Conservation (phyloP, 495 filamentous ascomycete genomes). For the Lasiosphaeria miniovina region DNA sequence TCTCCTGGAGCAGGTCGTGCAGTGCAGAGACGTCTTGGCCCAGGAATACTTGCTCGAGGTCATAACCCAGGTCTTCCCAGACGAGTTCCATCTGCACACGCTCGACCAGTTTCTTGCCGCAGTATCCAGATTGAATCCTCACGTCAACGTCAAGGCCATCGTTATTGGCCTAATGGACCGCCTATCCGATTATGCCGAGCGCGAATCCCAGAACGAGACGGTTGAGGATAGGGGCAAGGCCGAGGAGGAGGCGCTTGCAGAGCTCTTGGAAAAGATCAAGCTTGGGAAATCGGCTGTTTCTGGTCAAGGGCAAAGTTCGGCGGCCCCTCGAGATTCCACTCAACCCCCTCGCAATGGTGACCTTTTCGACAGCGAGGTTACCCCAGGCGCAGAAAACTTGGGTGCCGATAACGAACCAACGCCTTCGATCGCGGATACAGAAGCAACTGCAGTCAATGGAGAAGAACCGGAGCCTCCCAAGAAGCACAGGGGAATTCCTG, state of each 20-base stretch:
- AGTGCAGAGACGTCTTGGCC: constrained; percentile 93
- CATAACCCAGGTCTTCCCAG: constrained; percentile 97
- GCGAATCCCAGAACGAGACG: constrained; percentile 73
- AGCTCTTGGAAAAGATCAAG: constrained; percentile 72
- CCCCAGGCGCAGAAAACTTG: constrained; percentile 19
- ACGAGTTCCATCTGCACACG: constrained; percentile 96
- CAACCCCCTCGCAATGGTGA: constrained; percentile 17
- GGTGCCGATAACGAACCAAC: constrained; percentile 35
- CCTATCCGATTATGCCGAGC: constrained; percentile 84
- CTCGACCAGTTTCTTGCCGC: constrained; percentile 90
- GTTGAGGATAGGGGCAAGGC: constrained; percentile 66
- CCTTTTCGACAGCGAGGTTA: constrained; percentile 18
- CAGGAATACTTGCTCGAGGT: constrained; percentile 98
- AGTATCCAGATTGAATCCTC: constrained; percentile 85
- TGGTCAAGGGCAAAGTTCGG: constrained; percentile 25
- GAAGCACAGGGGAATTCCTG: constrained; percentile 69
- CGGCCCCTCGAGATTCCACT: constrained; percentile 15
- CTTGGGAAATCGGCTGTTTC: constrained; percentile 57
- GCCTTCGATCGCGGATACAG: constrained; percentile 42
- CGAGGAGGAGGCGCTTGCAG: constrained; percentile 79
- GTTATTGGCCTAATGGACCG: constrained; percentile 98
- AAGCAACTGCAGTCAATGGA: constrained; percentile 38
- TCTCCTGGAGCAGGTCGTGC: constrained; percentile 92
- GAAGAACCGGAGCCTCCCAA: constrained; percentile 40
- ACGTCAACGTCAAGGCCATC: constrained; percentile 96